Conservation (phyloP, 2,329 filamentous ascomycete genomes). For the Periconia sp. region DNA sequence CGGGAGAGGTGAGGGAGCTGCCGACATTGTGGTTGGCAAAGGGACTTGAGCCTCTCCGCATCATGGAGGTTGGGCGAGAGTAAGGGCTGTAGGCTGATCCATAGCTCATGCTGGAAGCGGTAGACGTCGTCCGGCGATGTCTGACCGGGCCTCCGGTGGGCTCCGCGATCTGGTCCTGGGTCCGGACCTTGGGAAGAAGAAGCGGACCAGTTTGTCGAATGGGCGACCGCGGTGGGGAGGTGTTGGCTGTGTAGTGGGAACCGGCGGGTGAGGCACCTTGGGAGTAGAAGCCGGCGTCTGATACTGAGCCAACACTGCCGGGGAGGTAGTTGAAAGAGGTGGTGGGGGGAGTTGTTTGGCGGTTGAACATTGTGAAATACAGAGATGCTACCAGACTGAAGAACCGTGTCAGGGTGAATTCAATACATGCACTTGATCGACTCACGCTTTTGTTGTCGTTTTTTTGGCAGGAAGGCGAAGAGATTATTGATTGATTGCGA, state of each 20-base stretch:
- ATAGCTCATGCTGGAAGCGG: slow-evolving; percentile 41
- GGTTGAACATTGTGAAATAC: slow-evolving; percentile 43
- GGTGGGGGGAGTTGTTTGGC: slow-evolving; percentile 50
- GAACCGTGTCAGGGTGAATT: slow-evolving; percentile 14
- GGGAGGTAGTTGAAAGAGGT: slow-evolving; percentile 41
- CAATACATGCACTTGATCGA: slow-evolving; percentile 13
- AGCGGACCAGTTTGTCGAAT: slow-evolving; percentile 77
- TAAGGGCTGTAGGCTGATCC: slow-evolving; percentile 53
- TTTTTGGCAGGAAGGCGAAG: no score
- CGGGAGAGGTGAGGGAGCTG: slow-evolving; percentile 48
- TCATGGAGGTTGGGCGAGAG: slow-evolving; percentile 46
- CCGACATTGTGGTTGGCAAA: slow-evolving; percentile 39
- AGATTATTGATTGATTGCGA: slow-evolving; percentile 40
- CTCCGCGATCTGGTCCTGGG: slow-evolving; percentile 77
- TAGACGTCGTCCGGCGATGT: slow-evolving; percentile 58
- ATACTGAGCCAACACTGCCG: slow-evolving; percentile 49
- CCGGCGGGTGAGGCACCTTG: slow-evolving; percentile 66
- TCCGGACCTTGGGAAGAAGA: slow-evolving; percentile 81
- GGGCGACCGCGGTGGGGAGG: slow-evolving; percentile 71
- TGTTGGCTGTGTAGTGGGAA: slow-evolving; percentile 67
- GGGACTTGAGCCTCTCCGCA: slow-evolving; percentile 50
- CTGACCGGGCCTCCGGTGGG: slow-evolving; percentile 59
- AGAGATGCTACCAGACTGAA: slow-evolving; percentile 41
- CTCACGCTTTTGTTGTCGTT: slow-evolving; percentile 36
- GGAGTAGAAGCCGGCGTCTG: slow-evolving; percentile 64